Evolutionary conservation across 768 basidiomycete genomes (phyloP), one percentile per base, ranked within the genome.

Genomic region (Leccinum obscurum): DNA sequence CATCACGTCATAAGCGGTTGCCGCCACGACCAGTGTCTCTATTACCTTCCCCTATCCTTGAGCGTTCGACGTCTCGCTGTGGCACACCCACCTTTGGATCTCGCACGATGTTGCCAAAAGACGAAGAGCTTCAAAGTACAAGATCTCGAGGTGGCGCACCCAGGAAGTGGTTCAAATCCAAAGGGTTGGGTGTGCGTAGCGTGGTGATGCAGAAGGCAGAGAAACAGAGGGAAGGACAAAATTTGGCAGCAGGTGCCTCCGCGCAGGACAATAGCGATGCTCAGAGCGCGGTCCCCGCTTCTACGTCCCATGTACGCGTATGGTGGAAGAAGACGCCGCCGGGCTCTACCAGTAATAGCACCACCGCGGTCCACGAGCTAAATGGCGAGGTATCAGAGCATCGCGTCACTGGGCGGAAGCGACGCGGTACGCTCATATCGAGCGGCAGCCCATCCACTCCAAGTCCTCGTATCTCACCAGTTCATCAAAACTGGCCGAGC

Each of bases 61-160:
- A 81, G 50, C 77, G 78, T 22, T 76, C 80, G 22, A 78, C 75
- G 41, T 85, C 84, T 4, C 75, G 84, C 41, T 86, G 84, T 61
- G 83, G 81, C 10, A 85, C 85, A 3, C 85, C 85, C 10, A 85
- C 85, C 1, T 85, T 86, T 63, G 86, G 85, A 14, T 86, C 85
- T 1, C 77, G 79, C 35, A 76, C 62, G n/a, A 37, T 55, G 15
- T 41, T 75, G 6, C 72, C 72, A 10, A 66, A 62, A 54, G 67
- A 66, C 2, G 69, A 74, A 44, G 71, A 72, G 10, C 56, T 72
- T 9, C 63, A 60, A 10, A 62, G 52, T 48, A 39, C 57, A 13
- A 63, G 62, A 35, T 32, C 41, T 6, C 68, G 67, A 49, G 63
- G 62, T 8, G 55, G 54, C 3, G 57, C 56, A 39, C 70, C 68